These are phyloP conservation scores for Colletotrichum graminicola DNA, from an alignment of 2,329 filamentous ascomycete species.

Conservation along the genomic window DNA sequence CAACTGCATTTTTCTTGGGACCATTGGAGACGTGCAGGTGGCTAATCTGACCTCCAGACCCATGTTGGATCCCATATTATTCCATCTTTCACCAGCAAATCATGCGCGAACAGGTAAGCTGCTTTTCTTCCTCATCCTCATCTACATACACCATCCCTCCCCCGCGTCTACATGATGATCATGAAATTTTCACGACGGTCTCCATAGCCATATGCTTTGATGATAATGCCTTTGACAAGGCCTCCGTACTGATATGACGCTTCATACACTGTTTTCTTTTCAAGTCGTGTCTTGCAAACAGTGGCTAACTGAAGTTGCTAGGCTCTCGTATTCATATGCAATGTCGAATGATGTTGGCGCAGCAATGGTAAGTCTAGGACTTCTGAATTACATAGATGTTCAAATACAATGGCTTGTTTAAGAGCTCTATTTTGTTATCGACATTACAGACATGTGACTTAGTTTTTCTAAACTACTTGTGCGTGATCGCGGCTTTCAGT, in stretches of 20 bases:
- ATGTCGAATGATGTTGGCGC: background rate
- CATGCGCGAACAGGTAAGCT: slow-evolving; percentile 8
- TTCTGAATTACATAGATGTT: background rate
- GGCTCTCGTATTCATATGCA: background rate
- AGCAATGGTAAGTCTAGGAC: background rate
- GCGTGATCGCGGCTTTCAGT: too few relatives aligned
- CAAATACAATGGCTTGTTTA: background rate
- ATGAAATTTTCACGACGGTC: slow-evolving; percentile 44
- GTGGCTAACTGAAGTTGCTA: slow-evolving; percentile 36
- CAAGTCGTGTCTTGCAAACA: slow-evolving; percentile 20
- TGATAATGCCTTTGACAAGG: slow-evolving; percentile 44
- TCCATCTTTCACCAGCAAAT: accelerated
- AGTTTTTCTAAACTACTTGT: background rate
- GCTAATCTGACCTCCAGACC: slow-evolving; percentile 22
- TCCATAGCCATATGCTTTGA: slow-evolving; percentile 44
- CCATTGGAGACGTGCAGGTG: background rate
- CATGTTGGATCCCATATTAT: background rate
- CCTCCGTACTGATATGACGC: slow-evolving; percentile 42
- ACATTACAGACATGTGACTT: background rate
- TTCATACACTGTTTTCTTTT: slow-evolving; percentile 24
- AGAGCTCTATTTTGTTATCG: background rate
- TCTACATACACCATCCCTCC: background rate
- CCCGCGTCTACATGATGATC: slow-evolving; percentile 42
- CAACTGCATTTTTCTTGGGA: slow-evolving; percentile 25
- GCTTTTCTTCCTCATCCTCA: too few relatives aligned